These are phyloP conservation scores for Globisporangium barbulae DNA, from an alignment of 352 stramenopile species.

Conservation along the genomic window DNA sequence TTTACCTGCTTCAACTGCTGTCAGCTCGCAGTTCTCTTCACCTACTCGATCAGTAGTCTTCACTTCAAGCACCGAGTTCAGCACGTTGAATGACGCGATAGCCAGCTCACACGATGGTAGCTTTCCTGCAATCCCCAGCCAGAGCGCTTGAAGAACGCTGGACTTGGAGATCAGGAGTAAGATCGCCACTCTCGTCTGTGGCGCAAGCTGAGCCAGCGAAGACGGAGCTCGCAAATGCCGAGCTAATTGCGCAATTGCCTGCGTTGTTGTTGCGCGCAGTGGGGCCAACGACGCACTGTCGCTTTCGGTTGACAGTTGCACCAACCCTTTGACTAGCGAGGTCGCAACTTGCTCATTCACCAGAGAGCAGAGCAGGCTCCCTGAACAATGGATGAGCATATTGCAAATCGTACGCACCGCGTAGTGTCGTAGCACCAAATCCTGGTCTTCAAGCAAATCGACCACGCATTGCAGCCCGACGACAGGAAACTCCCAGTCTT, in stretches of 20 bases:
- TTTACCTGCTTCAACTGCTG: conserved; percentile 31
- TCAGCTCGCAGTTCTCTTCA: conserved; percentile 16
- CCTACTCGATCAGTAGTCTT: conserved; percentile 24
- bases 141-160: conserved; percentile 38
- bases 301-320: conserved; percentile 18
- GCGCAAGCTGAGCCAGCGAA: conserved; percentile 20
- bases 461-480: conserved; percentile 34
- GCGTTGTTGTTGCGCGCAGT: conserved; percentile 39
- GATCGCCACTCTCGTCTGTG: conserved; percentile 28
- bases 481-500: conserved; percentile 35
- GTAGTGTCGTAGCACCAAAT: conserved; percentile 51
- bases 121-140: conserved; percentile 23
- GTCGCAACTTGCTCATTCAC: conserved; percentile 44
- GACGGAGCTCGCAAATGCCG: conserved; percentile 36
- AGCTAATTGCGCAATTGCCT: conserved; percentile 54
- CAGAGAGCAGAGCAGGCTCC: conserved; percentile 28
- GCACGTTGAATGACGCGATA: conserved; percentile 56
- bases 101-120: conserved; percentile 26
- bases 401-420: conserved; percentile 57
- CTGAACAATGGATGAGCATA: conserved; percentile 46
- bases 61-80: conserved; percentile 62
- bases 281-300: conserved; percentile 2
- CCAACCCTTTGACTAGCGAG: conserved; percentile 27
- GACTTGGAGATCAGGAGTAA: conserved; percentile 36
- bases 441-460: conserved; percentile 29